Evolutionary conservation across 2,329 filamentous ascomycete genomes (phyloP).

Genomic region (Fusarium chaquense): DNA sequence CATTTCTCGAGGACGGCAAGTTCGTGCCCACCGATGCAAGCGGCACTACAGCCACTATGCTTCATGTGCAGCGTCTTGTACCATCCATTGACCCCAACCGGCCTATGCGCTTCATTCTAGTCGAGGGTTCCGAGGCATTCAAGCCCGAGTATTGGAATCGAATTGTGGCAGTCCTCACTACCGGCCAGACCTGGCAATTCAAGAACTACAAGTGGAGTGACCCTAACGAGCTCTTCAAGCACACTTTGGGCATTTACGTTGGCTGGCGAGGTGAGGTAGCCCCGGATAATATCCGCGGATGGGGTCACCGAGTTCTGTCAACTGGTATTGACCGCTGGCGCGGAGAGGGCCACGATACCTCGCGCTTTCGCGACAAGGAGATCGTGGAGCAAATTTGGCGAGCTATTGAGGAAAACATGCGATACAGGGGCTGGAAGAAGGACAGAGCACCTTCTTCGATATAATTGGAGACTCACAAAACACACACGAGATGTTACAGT

Average conservation of each 20-base stretch:
- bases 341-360: conserved; percentile 63
- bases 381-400: conserved; percentile 95
- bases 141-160: conserved; percentile 98
- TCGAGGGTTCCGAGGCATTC: conserved; percentile 93
- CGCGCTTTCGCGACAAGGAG: conserved; percentile 87
- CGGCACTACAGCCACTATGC: conserved; percentile 78
- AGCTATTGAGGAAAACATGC: conserved; percentile 88
- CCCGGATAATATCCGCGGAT: conserved; percentile 81
- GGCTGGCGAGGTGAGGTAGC: conserved; percentile 89
- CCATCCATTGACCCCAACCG: conserved; percentile 76
- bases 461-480: conserved; percentile 41
- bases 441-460: conserved; percentile 73
- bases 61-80: conserved; percentile 84
- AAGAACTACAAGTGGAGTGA: conserved; percentile 97
- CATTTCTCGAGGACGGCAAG: conserved; percentile 87
- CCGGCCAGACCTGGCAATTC: conserved; percentile 98
- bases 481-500: conserved; percentile 14
- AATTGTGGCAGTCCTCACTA: conserved; percentile 96
- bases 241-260: conserved; percentile 88
- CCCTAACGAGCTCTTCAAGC: conserved; percentile 87
- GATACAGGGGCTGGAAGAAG: conserved; percentile 82
- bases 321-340: conserved; percentile 89
- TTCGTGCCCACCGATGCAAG: conserved; percentile 82
- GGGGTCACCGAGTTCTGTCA: conserved; percentile 85
- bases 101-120: conserved; percentile 92